These are phyloP conservation scores for Cladosporium halotolerans DNA, from an alignment of 2,329 filamentous ascomycete genomes.

Conservation along the genomic window DNA sequence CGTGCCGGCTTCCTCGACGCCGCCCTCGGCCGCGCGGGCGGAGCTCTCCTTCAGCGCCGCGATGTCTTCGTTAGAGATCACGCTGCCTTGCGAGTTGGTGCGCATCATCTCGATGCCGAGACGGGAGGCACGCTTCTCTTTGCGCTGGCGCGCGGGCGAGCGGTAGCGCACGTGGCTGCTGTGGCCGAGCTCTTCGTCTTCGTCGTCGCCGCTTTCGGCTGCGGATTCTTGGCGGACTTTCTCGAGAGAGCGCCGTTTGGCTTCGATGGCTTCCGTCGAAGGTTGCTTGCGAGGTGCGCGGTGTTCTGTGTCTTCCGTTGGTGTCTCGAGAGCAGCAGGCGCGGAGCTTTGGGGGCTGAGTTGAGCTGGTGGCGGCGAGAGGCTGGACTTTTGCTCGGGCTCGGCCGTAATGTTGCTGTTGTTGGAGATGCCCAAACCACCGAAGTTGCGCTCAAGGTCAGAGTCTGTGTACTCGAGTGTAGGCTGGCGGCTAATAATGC, in stretches of 20 bases:
- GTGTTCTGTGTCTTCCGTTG: not conserved
- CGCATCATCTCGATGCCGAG: constrained; percentile 97
- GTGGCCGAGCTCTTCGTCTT: constrained; percentile 80
- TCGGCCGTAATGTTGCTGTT: constrained; percentile 18
- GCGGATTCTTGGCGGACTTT: constrained; percentile 62
- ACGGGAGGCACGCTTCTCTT: constrained; percentile 59
- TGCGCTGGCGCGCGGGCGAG: constrained; percentile 24
- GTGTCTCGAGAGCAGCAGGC: constrained; percentile 40
- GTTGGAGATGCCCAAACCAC: constrained; percentile 63
- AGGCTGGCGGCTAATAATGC: constrained; percentile 66
- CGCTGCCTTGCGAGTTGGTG: constrained; percentile 86
- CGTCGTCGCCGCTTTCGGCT: constrained; percentile 85
- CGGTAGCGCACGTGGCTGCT: constrained; percentile 10
- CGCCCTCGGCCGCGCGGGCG: constrained; percentile 14
- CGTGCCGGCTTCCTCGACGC: constrained; percentile 22
- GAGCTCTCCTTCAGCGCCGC: constrained; percentile 25
- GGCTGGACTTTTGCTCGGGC: constrained; percentile 16
- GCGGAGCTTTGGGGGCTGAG: constrained; percentile 62
- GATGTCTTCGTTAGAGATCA: constrained; percentile 44
- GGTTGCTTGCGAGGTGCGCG: constrained; percentile 52
- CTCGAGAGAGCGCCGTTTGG: constrained; percentile 69
- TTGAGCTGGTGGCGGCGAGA: constrained; percentile 40
- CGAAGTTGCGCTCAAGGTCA: constrained; percentile 42
- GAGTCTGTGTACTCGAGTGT: constrained; percentile 68
- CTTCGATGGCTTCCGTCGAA: constrained; percentile 66